phyloP scores from a whole-genome alignment of 1,139 yeast species.

The Pichia inconspicua region DNA sequence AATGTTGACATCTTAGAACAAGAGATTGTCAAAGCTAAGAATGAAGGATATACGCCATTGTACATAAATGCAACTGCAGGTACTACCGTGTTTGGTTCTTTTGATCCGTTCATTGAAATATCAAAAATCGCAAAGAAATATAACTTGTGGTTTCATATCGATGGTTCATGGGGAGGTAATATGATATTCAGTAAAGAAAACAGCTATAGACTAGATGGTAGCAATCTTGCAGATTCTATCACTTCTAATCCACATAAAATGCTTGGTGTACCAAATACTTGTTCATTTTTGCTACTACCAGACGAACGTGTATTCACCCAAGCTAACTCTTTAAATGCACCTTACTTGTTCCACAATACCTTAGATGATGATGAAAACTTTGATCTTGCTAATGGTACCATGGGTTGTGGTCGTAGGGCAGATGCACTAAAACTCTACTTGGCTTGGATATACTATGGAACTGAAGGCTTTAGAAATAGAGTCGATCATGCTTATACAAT shows the following conservation, averaged over 20 bases:
- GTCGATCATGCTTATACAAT: slow-evolving; percentile 71
- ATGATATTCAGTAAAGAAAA: slow-evolving; percentile 57
- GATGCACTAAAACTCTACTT: slow-evolving; percentile 74
- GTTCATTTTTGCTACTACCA: slow-evolving; percentile 71
- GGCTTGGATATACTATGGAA: slow-evolving; percentile 78
- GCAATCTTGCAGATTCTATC: slow-evolving; percentile 64
- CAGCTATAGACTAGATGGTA: slow-evolving; percentile 44
- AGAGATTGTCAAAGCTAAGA: slow-evolving; percentile 37
- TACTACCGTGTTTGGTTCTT: slow-evolving; percentile 82
- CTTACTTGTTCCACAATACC: slow-evolving; percentile 69
- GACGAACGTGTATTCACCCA: slow-evolving; percentile 57
- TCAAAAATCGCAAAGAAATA: slow-evolving; percentile 46
- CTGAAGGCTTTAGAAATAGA: slow-evolving; percentile 42
- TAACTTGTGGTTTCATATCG: slow-evolving; percentile 71
- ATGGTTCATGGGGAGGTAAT: slow-evolving; percentile 92
- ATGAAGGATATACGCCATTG: slow-evolving; percentile 59
- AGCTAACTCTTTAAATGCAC: slow-evolving; percentile 73
- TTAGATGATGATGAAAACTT: slow-evolving; percentile 45
- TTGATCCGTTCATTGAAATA: slow-evolving; percentile 58
- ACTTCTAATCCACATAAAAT: slow-evolving; percentile 84
- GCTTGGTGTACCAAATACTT: slow-evolving; percentile 86
- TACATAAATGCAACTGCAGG: slow-evolving; percentile 84
- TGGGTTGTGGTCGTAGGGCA: slow-evolving; percentile 88
- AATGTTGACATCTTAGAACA: slow-evolving; percentile 39
- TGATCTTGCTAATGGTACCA: slow-evolving; percentile 83